Conservation (phyloP, 768 basidiomycete species). For the Leucosporidium scottii region DNA sequence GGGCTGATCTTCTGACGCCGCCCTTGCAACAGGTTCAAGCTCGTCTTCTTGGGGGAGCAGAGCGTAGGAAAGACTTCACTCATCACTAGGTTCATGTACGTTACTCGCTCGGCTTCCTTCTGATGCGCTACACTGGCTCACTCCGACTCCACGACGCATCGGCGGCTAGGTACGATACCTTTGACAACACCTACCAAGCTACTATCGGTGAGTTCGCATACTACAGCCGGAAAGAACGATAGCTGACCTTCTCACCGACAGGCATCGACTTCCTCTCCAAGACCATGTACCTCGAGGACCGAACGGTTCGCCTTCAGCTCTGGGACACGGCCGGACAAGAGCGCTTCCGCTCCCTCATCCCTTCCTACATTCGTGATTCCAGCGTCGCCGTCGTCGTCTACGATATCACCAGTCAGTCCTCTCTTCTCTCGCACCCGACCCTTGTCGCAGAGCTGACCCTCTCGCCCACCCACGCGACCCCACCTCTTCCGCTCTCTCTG, state of each 20-base stretch:
- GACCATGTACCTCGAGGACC: slow-evolving; percentile 98
- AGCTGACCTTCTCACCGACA: not conserved
- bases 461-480: slow-evolving; percentile 1
- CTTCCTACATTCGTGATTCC: slow-evolving; percentile 97
- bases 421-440: not conserved
- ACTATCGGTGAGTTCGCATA: slow-evolving; percentile 56
- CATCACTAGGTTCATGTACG: slow-evolving; percentile 67
- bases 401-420: slow-evolving; percentile 85
- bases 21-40: slow-evolving; percentile 33
- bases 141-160: too few species aligned
- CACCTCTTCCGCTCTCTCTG: slow-evolving; percentile 39
- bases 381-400: slow-evolving; percentile 96
- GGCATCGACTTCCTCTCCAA: slow-evolving; percentile 98
- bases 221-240: not conserved
- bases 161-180: slow-evolving; percentile 98
- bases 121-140: not conserved
- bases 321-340: slow-evolving; percentile 99
- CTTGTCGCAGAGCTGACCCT: not conserved
- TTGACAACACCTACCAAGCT: slow-evolving; percentile 93
- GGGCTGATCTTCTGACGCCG: not conserved
- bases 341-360: slow-evolving; percentile 93
- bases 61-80: slow-evolving; percentile 92
- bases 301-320: slow-evolving; percentile 91
- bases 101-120: not conserved
- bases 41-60: slow-evolving; percentile 40